Percentiles rank a stretch among this genome's conserved stretches.
phyloP scores from a whole-genome alignment of 306 rosid species.

The Lathyrus sativus region DNA sequence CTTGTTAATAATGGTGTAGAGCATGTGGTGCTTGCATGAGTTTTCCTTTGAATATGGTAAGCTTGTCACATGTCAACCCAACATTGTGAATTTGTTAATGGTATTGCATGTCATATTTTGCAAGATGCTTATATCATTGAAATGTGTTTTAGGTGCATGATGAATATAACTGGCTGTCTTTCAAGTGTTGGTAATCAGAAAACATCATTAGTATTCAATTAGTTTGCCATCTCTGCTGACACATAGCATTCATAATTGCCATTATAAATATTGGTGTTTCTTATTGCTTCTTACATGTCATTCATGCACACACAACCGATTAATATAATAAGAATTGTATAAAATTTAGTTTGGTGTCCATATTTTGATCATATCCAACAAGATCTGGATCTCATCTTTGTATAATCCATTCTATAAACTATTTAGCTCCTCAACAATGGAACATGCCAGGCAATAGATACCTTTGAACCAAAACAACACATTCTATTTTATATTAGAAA shows the following conservation, averaged over 20 bases:
- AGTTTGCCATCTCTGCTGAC: slow-evolving; percentile 48
- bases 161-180: slow-evolving; percentile 24
- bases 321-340: neutral
- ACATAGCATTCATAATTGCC: slow-evolving; percentile 39
- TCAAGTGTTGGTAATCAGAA: slow-evolving; percentile 28
- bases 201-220: slow-evolving; percentile 39
- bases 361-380: neutral
- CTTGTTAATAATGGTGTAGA: slow-evolving; percentile 21
- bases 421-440: slow-evolving; percentile 22
- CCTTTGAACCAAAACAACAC: neutral
- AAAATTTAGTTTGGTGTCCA: no score
- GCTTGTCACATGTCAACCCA: slow-evolving; percentile 44
- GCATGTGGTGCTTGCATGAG: slow-evolving; percentile 52
- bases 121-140: neutral
- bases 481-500: slow-evolving; percentile 3
- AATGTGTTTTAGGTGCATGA: slow-evolving; percentile 24
- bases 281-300: slow-evolving; percentile 4
- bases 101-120: slow-evolving; percentile 12
- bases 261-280: slow-evolving; percentile 24
- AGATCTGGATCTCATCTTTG: slow-evolving; percentile 2
- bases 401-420: slow-evolving; percentile 12
- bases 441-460: slow-evolving; percentile 41
- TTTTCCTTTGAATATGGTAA: slow-evolving; percentile 34
- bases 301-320: neutral
- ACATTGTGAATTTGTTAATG: slow-evolving; percentile 30